phyloP scores from a whole-genome alignment of 2,329 filamentous ascomycete genomes.

The Aspergillus unguis region DNA sequence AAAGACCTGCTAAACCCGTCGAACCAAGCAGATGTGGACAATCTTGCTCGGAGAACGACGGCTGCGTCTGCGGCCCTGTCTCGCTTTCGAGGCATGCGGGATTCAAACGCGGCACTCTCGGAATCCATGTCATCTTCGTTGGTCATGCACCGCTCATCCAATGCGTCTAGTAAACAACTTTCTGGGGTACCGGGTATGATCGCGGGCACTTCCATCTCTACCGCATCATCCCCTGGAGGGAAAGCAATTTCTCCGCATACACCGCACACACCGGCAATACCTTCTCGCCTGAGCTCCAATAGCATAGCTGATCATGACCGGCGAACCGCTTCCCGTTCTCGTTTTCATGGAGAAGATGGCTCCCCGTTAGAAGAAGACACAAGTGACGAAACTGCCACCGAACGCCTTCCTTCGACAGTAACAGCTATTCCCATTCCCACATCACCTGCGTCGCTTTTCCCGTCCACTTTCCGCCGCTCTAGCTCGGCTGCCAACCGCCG shows the following conservation, averaged over 20 bases:
- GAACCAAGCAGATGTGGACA: conserved; percentile 57
- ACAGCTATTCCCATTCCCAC: conserved; percentile 50
- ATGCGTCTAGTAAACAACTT: conserved; percentile 71
- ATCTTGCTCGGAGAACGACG: conserved; percentile 69
- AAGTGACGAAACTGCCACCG: conserved; percentile 32
- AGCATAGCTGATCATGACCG: conserved; percentile 65
- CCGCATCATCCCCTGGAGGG: conserved; percentile 75
- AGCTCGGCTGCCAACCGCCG: conserved; percentile 44
- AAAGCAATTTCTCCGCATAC: conserved; percentile 88
- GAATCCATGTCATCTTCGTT: conserved; percentile 92
- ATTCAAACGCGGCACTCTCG: conserved; percentile 82
- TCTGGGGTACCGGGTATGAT: conserved; percentile 61
- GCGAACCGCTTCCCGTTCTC: conserved; percentile 31
- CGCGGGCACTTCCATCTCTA: conserved; percentile 68
- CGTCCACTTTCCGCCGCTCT: conserved; percentile 42
- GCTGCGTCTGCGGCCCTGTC: conserved; percentile 77
- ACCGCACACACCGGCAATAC: conserved; percentile 88
- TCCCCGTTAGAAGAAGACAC: conserved; percentile 37
- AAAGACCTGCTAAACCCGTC: conserved; percentile 75
- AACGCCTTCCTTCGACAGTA: conserved; percentile 34
- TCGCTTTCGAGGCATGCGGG: conserved; percentile 83
- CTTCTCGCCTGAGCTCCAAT: conserved; percentile 87
- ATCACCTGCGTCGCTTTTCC: conserved; percentile 41
- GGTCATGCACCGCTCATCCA: conserved; percentile 77
- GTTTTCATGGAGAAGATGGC: conserved; percentile 29